phyloP scores from a whole-genome alignment of 2,329 filamentous ascomycete genomes.

The Amauroascus verrucosus region DNA sequence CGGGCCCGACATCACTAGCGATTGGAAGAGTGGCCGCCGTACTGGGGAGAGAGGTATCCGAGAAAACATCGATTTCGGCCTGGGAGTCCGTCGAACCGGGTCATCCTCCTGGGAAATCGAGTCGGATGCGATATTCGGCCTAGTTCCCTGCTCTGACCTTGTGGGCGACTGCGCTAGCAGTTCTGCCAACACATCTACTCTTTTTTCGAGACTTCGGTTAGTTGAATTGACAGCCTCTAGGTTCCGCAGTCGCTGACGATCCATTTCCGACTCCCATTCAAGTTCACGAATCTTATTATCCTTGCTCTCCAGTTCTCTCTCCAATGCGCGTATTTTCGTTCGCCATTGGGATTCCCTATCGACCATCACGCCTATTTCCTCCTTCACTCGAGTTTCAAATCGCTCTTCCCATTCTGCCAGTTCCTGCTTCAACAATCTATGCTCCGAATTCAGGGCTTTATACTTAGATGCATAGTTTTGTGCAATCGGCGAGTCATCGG shows the following conservation, averaged over 20 bases:
- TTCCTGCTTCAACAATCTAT: slow-evolving; percentile 26
- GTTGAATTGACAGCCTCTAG: slow-evolving; percentile 25
- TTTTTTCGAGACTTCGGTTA: slow-evolving; percentile 26
- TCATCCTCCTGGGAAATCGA: slow-evolving; percentile 14
- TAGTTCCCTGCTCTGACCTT: slow-evolving; percentile 7
- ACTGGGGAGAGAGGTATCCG: slow-evolving; percentile 21
- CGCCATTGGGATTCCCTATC: slow-evolving; percentile 24
- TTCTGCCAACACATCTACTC: slow-evolving; percentile 30
- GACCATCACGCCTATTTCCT: slow-evolving; percentile 24
- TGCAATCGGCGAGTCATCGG: slow-evolving; percentile 32
- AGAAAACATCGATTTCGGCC: slow-evolving; percentile 26
- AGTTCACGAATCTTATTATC: slow-evolving; percentile 25
- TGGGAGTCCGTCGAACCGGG: slow-evolving; percentile 15
- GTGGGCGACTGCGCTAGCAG: slow-evolving; percentile 30
- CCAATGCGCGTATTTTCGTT: slow-evolving; percentile 24
- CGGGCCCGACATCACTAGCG: slow-evolving; percentile 12
- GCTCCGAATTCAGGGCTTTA: slow-evolving; percentile 27
- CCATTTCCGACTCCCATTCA: slow-evolving; percentile 25
- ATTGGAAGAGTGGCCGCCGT: slow-evolving; percentile 16
- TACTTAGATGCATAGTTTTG: slow-evolving; percentile 31
- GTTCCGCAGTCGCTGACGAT: slow-evolving; percentile 26
- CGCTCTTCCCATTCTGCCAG: slow-evolving; percentile 24
- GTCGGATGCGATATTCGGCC: not conserved
- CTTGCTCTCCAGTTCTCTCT: slow-evolving; percentile 26
- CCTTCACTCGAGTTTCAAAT: slow-evolving; percentile 27